Percentiles rank a stretch among this genome's conserved stretches.
These are phyloP conservation scores for Eucalyptus urophylla DNA, from an alignment of 345 rosid species.

Conservation along the genomic window DNA sequence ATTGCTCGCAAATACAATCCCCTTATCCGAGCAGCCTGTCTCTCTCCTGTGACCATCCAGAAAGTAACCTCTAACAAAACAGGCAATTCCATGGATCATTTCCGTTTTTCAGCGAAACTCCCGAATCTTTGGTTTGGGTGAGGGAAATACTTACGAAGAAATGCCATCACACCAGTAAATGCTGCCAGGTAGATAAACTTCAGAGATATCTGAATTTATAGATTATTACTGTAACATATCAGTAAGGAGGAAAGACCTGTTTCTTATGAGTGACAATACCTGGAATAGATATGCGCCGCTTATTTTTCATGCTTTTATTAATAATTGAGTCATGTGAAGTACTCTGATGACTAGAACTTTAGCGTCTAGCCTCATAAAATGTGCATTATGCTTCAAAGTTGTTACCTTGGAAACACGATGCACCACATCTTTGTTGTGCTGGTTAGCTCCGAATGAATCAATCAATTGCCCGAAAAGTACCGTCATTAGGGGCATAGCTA, in stretches of 20 bases:
- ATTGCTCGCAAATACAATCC: conserved; percentile 59
- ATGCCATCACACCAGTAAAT: conserved; percentile 45
- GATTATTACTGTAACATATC: neutral
- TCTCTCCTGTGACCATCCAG: conserved; percentile 88
- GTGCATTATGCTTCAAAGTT: neutral
- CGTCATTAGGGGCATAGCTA: conserved; percentile 64
- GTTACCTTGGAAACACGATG: conserved; percentile 43
- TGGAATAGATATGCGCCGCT: neutral
- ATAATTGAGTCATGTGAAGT: neutral
- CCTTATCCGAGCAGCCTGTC: conserved; percentile 74
- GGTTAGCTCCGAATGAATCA: conserved; percentile 66
- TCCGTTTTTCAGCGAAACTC: neutral
- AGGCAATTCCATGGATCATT: too few relatives aligned
- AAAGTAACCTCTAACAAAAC: conserved; percentile 54
- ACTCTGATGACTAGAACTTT: neutral
- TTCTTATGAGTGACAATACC: too few relatives aligned
- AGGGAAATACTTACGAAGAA: conserved; percentile 48
- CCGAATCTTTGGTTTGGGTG: neutral
- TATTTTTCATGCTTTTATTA: neutral
- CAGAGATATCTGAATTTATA: conserved; percentile 35
- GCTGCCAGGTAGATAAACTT: conserved; percentile 71
- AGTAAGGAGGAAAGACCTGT: neutral
- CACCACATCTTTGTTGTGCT: conserved; percentile 7
- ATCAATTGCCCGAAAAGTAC: conserved; percentile 54
- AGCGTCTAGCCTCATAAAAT: neutral